Conservation (phyloP, 2,329 filamentous ascomycete genomes). For the Zymoseptoria tritici region DNA sequence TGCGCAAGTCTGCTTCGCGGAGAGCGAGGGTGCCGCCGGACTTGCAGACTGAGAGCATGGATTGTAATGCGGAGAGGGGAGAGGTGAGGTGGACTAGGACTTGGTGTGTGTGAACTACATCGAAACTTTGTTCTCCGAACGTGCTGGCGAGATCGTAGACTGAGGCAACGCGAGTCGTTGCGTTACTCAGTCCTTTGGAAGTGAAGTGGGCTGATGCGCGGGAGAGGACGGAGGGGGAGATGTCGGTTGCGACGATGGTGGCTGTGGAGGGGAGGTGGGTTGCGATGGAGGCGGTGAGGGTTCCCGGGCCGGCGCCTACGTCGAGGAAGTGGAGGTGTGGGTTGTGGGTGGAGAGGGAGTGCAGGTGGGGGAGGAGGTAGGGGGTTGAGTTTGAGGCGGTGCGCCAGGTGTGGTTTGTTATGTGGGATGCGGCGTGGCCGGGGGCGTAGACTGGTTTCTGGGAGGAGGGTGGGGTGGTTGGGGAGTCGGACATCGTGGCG, state of each 20-base stretch:
- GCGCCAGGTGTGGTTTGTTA: constrained; percentile 39
- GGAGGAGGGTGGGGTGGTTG: too few relatives aligned
- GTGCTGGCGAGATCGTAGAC: constrained; percentile 28
- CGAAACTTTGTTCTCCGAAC: constrained; percentile 45
- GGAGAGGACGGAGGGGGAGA: constrained; percentile 37
- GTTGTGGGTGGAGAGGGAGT: constrained; percentile 13
- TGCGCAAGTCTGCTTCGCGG: constrained; percentile 35
- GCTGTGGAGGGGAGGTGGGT: constrained; percentile 36
- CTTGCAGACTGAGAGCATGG: constrained; percentile 50
- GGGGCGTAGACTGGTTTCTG: constrained; percentile 29
- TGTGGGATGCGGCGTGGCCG: constrained; percentile 35
- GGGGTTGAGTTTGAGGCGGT: constrained; percentile 38
- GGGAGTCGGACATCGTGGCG: neutral
- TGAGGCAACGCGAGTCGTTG: constrained; percentile 32
- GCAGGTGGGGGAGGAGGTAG: constrained; percentile 28
- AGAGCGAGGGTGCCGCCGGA: constrained; percentile 47
- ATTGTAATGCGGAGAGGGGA: constrained; percentile 43
- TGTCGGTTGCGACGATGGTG: constrained; percentile 38
- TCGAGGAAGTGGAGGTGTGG: constrained; percentile 36
- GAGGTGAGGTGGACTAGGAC: constrained; percentile 50
- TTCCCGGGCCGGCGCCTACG: constrained; percentile 44
- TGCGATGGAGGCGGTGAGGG: constrained; percentile 40
- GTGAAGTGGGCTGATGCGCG: constrained; percentile 33
- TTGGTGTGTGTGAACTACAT: constrained; percentile 54
- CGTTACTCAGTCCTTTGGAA: constrained; percentile 20